phyloP scores from a whole-genome alignment of 2,329 filamentous ascomycete genomes.

The Pseudogymnoascus sp. region DNA sequence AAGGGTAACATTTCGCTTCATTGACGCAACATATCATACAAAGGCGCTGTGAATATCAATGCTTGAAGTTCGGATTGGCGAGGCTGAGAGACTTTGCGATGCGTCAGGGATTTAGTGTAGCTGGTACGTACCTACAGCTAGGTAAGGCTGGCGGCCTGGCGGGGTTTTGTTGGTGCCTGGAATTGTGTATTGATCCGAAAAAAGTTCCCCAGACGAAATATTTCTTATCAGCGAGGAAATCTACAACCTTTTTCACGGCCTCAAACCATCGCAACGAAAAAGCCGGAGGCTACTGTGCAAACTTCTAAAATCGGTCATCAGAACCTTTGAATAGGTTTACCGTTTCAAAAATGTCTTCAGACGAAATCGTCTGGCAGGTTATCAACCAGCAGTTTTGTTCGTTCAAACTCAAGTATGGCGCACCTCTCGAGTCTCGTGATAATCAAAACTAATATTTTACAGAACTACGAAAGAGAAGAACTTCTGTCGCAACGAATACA shows the following conservation, averaged over 20 bases:
- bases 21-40: slow-evolving; percentile 2
- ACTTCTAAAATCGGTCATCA: neutral
- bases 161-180: neutral
- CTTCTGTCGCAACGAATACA: slow-evolving; percentile 94
- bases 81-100: neutral
- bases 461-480: slow-evolving; percentile 79
- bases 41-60: neutral
- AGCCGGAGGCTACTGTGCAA: neutral
- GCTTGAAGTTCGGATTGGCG: neutral
- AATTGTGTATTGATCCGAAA: slow-evolving; percentile 1
- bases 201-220: slow-evolving; percentile 8
- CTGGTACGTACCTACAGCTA: neutral
- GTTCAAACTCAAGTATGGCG: slow-evolving; percentile 77
- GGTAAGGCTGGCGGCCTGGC: slow-evolving; percentile 2
- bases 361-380: slow-evolving; percentile 96
- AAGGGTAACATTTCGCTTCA: neutral
- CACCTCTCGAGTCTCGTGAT: slow-evolving; percentile 25
- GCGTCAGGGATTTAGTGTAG: neutral
- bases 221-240: slow-evolving; percentile 7
- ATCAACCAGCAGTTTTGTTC: slow-evolving; percentile 94
- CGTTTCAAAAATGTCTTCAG: slow-evolving; percentile 60
- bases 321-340: neutral
- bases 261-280: neutral
- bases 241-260: slow-evolving; percentile 1
- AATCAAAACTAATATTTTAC: slow-evolving; percentile 9